Conservation (phyloP, 1,284 basidiomycete genomes). For the Boletus semigastroideus region DNA sequence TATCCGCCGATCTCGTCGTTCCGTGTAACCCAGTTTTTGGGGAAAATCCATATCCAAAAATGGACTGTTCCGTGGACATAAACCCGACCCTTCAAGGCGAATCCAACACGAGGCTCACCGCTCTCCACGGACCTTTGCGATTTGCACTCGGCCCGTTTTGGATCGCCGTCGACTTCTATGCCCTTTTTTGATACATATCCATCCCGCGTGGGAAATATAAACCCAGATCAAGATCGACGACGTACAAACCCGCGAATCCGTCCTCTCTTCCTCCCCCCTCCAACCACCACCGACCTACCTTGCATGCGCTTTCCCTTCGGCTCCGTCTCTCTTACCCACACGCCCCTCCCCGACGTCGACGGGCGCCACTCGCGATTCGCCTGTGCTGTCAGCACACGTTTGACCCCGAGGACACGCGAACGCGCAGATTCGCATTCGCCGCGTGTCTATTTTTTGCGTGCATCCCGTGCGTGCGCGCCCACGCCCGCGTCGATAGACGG, state of each 20-base stretch:
- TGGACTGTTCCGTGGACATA: constrained; percentile 31
- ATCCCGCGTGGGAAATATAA: constrained; percentile 1
- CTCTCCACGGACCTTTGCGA: constrained; percentile 13
- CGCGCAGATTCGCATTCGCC: too few species aligned
- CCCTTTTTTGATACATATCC: constrained; percentile 10
- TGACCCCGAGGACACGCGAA: too few species aligned
- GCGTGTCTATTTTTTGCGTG: too few species aligned
- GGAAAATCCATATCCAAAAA: constrained; percentile 30
- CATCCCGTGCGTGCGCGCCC: too few species aligned
- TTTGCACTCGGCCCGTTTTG: constrained; percentile 23
- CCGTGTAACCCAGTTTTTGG: constrained; percentile 13
- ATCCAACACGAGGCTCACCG: constrained; percentile 20
- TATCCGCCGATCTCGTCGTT: constrained; percentile 38
- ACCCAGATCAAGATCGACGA: not conserved
- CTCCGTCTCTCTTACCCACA: too few species aligned
- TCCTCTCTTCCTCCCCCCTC: not conserved
- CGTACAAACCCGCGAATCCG: too few species aligned
- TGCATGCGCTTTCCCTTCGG: too few species aligned
- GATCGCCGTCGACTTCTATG: constrained; percentile 18
- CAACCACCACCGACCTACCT: too few species aligned
- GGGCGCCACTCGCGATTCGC: too few species aligned
- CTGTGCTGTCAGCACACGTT: too few species aligned
- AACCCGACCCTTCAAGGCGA: constrained; percentile 11
- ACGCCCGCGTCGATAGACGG: too few species aligned
- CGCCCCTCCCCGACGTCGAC: too few species aligned